Conservation (phyloP, 2,329 filamentous ascomycete species). For the Hymenoscyphus infarciens region DNA sequence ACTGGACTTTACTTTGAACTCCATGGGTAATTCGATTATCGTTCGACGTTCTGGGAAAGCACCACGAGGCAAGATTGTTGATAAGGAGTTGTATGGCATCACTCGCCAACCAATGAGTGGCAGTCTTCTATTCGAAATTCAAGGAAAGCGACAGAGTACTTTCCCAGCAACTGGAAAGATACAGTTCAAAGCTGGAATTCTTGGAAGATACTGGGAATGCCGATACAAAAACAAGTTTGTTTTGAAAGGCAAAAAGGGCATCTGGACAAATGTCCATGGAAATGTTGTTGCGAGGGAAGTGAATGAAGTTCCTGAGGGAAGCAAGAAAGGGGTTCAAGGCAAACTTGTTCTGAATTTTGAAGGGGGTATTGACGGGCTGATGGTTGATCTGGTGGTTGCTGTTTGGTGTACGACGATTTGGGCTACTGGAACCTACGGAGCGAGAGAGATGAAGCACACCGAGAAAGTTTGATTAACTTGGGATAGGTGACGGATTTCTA, state of each 20-base stretch:
- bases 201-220: slow-evolving; percentile 18
- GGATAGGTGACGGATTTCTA: too few species aligned
- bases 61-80: slow-evolving; percentile 8
- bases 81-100: slow-evolving; percentile 19
- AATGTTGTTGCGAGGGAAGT: slow-evolving; percentile 13
- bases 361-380: slow-evolving; percentile 6
- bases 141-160: slow-evolving; percentile 16
- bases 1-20: slow-evolving; percentile 17
- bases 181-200: slow-evolving; percentile 9
- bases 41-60: slow-evolving; percentile 9
- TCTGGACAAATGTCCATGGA: slow-evolving; percentile 15
- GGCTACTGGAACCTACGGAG: slow-evolving; percentile 12
- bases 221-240: slow-evolving; percentile 13
- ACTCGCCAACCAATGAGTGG: too few species aligned
- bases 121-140: slow-evolving; percentile 1
- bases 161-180: slow-evolving; percentile 12
- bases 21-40: slow-evolving; percentile 15
- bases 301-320: slow-evolving; percentile 10
- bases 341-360: slow-evolving; percentile 12
- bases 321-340: slow-evolving; percentile 10
- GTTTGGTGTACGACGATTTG: slow-evolving; percentile 21
- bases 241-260: slow-evolving; percentile 9
- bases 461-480: too few species aligned
- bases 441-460: background rate
- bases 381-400: slow-evolving; percentile 17